Base-by-base conservation (phyloP, 345 rosid species). In the Citrus cavaleriei region DNA sequence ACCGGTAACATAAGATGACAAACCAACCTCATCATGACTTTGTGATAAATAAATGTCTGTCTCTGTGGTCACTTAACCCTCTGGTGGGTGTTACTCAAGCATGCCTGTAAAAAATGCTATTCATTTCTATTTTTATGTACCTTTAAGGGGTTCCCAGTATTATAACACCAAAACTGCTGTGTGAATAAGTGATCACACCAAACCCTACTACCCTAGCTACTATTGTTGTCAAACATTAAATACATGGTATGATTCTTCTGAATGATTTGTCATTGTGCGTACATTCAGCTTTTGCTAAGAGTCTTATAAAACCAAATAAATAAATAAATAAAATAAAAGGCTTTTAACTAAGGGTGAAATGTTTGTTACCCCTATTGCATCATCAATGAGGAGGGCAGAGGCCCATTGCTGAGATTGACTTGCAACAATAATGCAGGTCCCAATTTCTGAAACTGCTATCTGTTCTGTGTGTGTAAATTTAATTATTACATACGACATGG, bases 401-500 rank as follows among this genome's bases (percentile, higher is more conserved):
- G 22, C 8, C 22, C 58, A 54, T 18, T 54, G 19, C 57, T 54
- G 57, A 54, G 57, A 54, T 54, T 54, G 22, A 54, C 57, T 7
- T 72, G 84, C 93, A 80, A 35, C 81, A 32, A 84, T 81, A 81
- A 75, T 32, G 62, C 16, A 24, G 25, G 60, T 18, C 40, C 74
- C 37, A 25, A 30, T 37, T 74, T 72, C 80, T 78, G 80, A 73
- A 79, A 51, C 79, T 72, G 83, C 83, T 51, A 62, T 32, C 34
- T 32, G 34, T 32, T 32, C 46, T 21, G 13, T 6, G 57, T 54
- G 7, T 54, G 46, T 62, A 63, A 10, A 35, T 38, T 18, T 62
- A 77, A 78, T 84, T 68, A 81, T 61, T 59, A 59, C 75, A 80
- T 70, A 82, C 60, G 80, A 77, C 83, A 82, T 70, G 77, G 78